Base-by-base conservation (phyloP, 805 yeast genomes). In the Phaffomyces opuntiae region DNA sequence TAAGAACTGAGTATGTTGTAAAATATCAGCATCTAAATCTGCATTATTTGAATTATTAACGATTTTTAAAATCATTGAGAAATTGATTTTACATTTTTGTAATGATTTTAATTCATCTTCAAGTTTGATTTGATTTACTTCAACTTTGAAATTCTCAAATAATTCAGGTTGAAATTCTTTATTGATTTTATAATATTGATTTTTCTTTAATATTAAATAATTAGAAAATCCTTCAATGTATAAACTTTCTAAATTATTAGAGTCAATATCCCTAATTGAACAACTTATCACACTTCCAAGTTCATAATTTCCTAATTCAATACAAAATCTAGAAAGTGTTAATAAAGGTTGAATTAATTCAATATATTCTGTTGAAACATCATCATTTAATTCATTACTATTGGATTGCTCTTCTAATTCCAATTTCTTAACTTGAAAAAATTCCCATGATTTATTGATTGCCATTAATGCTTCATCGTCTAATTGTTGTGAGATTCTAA, bases 401-500 rank as follows among this genome's bases (percentile, higher is more conserved):
- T 72, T 76, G 13, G 63, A 59, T 14, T 63, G 61, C 8, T 64
- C 65, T 51, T 77, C 83, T 42, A 82, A 65, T 4, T 49, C 49
- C 9, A 66, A 62, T 57, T 82, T 83, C 54, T 71, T 79, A 16
- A 52, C 49, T 38, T 71, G 70, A 58, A 83, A 87, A 43, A 84
- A 69, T 26, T 71, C 73, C 96, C 96, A 88, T 1, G 96, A 72
- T 56, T 77, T 75, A 13, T 51, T 45, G 42, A 90, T 69, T 1
- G 93, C 89, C 25, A 73, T 72, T 40, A 66, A 64, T 12, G 98
- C 98, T 7, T 89, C 96, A 0, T 73, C 72, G 36, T 68, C 73
- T 43, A 80, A 69, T 60, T 83, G 89, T 64, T 93, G 98, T 8
- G 96, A 86, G 40, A 91, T 88, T 49, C 95, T 75, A 49, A 93